These are phyloP conservation scores for Phytophthora pisi DNA, from an alignment of 352 stramenopile species.

Conservation along the genomic window DNA sequence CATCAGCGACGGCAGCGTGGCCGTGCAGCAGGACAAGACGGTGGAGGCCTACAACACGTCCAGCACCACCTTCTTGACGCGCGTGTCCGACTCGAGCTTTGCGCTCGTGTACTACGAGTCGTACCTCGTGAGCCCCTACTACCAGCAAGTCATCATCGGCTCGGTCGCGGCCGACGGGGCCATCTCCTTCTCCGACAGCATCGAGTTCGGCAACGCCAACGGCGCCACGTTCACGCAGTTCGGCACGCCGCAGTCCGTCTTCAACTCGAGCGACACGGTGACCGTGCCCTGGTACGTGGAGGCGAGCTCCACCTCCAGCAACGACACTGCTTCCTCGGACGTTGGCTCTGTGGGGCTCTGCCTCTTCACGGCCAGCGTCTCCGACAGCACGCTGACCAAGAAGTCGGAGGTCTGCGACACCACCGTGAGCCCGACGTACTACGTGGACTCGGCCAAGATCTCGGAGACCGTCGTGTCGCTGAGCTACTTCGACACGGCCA, in stretches of 20 bases:
- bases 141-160: slow-evolving; percentile 65
- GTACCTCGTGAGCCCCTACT: slow-evolving; percentile 56
- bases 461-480: slow-evolving; percentile 65
- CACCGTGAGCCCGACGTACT: slow-evolving; percentile 68
- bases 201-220: slow-evolving; percentile 66
- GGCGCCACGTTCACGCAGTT: slow-evolving; percentile 48
- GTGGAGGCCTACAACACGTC: slow-evolving; percentile 62
- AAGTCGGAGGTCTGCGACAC: slow-evolving; percentile 54
- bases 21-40: slow-evolving; percentile 48
- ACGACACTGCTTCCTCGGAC: not conserved
- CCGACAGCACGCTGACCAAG: slow-evolving; percentile 28
- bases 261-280: slow-evolving; percentile 66
- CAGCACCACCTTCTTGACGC: slow-evolving; percentile 69
- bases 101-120: slow-evolving; percentile 73
- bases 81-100: slow-evolving; percentile 69
- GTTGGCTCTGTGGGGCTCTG: slow-evolving; percentile 61
- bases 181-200: slow-evolving; percentile 61
- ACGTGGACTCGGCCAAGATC: slow-evolving; percentile 70
- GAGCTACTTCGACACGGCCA: slow-evolving; percentile 70
- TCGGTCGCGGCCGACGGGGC: slow-evolving; percentile 49
- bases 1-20: slow-evolving; percentile 52
- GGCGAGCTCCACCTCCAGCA: slow-evolving; percentile 20
- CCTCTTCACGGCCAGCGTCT: slow-evolving; percentile 53
- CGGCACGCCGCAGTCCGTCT: slow-evolving; percentile 64
- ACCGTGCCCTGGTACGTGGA: slow-evolving; percentile 76